These are phyloP conservation scores for Diplocarpon mali DNA, from an alignment of 2,329 filamentous ascomycete species.

Conservation along the genomic window DNA sequence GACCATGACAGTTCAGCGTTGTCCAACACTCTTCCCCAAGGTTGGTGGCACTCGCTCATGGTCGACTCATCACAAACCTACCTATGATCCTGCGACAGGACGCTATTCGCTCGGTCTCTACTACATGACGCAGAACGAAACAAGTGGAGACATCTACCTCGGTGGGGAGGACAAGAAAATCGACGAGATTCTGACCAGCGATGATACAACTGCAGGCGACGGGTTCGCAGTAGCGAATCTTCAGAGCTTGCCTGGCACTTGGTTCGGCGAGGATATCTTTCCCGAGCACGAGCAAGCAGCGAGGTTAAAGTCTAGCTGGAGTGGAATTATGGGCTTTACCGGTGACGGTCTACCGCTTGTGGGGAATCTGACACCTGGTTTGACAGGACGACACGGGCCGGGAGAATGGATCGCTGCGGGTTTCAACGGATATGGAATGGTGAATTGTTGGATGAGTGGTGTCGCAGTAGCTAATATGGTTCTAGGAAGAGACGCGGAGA, in stretches of 20 bases:
- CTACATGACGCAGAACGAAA: conserved; percentile 47
- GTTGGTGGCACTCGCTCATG: conserved; percentile 36
- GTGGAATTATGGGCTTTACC: conserved; percentile 66
- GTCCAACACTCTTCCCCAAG: conserved; percentile 27
- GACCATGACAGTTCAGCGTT: conserved; percentile 40
- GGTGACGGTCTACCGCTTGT: conserved; percentile 58
- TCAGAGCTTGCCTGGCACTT: neutral
- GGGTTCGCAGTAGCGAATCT: neutral
- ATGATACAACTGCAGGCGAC: neutral
- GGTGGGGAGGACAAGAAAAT: conserved; percentile 32
- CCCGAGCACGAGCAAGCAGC: neutral
- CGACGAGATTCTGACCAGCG: neutral
- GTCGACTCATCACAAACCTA: conserved; percentile 42
- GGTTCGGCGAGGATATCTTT: neutral
- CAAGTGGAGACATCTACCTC: conserved; percentile 37
- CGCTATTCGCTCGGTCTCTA: conserved; percentile 40
- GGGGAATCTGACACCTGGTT: conserved; percentile 43
- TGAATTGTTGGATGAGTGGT: conserved; percentile 54
- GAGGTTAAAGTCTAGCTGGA: conserved; percentile 37
- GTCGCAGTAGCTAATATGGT: conserved; percentile 37
- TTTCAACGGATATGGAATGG: conserved; percentile 67
- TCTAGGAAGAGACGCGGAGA: neutral
- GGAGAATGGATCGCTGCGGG: conserved; percentile 49
- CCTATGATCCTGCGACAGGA: neutral
- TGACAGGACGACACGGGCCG: conserved; percentile 38